These are phyloP conservation scores for Melaleuca quinquenervia DNA, from an alignment of 345 rosid species.

Conservation along the genomic window DNA sequence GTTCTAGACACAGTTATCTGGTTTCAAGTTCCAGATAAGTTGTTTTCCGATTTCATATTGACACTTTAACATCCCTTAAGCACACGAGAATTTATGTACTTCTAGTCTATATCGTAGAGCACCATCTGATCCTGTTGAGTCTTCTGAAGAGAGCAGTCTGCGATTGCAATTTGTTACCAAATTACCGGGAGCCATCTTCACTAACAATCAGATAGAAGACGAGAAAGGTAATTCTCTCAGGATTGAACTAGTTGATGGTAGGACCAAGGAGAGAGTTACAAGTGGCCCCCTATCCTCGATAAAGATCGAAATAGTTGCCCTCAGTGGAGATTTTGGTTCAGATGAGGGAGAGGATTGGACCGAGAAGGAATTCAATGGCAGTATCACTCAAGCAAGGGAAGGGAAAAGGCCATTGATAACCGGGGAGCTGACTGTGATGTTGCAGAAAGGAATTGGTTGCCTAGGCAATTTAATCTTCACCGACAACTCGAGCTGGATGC, in stretches of 20 bases:
- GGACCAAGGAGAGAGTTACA: slow-evolving; percentile 4
- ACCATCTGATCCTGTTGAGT: neutral
- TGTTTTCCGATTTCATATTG: neutral
- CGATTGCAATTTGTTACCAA: slow-evolving; percentile 14
- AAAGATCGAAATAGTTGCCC: slow-evolving; percentile 19
- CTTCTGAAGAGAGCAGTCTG: slow-evolving; percentile 8
- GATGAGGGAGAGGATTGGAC: slow-evolving; percentile 22
- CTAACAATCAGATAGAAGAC: slow-evolving; percentile 7
- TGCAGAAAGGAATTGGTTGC: slow-evolving; percentile 14
- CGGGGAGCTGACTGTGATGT: slow-evolving; percentile 8
- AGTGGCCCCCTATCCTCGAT: slow-evolving; percentile 17
- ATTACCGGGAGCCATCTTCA: slow-evolving; percentile 15
- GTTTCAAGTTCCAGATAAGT: neutral
- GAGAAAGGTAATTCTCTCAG: slow-evolving; percentile 7
- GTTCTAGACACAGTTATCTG: neutral
- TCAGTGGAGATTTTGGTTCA: slow-evolving; percentile 20
- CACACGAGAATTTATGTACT: neutral
- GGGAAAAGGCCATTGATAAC: slow-evolving; percentile 31
- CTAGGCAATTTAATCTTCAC: slow-evolving; percentile 19
- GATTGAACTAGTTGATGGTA: slow-evolving; percentile 15
- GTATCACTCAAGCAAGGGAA: slow-evolving; percentile 12
- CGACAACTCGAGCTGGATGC: slow-evolving; percentile 35
- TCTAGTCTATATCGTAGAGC: neutral
- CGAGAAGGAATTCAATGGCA: slow-evolving; percentile 13
- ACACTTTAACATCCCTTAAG: neutral